These are phyloP conservation scores for Hamigera avellanea DNA, from an alignment of 495 filamentous ascomycete species.

Conservation along the genomic window DNA sequence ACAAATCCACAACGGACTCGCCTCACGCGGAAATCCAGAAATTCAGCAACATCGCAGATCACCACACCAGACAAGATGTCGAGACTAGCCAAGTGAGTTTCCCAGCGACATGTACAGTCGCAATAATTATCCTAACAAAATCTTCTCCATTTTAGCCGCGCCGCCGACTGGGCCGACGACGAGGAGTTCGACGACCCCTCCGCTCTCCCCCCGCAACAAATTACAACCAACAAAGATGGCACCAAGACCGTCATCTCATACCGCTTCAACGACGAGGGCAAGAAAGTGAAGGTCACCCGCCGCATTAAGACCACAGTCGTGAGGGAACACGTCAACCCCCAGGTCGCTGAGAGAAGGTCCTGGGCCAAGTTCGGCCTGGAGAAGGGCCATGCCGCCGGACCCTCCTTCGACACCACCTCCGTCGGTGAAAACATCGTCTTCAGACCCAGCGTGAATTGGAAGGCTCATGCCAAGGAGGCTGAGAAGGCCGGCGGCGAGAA, in stretches of 20 bases:
- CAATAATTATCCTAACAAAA: constrained; percentile 1
- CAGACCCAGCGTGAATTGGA: constrained; percentile 81
- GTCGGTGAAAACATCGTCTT: constrained; percentile 98
- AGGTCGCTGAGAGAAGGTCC: constrained; percentile 81
- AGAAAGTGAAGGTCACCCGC: constrained; percentile 92
- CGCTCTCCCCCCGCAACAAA: constrained; percentile 71
- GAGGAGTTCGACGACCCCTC: constrained; percentile 77
- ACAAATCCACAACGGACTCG: constrained; percentile 41
- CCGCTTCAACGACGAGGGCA: constrained; percentile 81
- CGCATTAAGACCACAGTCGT: constrained; percentile 82
- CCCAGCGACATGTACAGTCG: background rate
- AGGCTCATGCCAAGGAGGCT: constrained; percentile 71
- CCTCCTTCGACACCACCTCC: constrained; percentile 73
- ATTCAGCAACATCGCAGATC: constrained; percentile 25
- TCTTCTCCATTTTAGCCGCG: constrained; percentile 34
- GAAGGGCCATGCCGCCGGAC: constrained; percentile 54
- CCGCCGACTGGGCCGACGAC: constrained; percentile 93
- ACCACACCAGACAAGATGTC: constrained; percentile 31
- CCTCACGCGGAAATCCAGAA: constrained; percentile 35
- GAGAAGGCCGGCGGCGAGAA: constrained; percentile 64
- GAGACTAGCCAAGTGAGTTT: constrained; percentile 34
- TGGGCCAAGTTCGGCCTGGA: constrained; percentile 93
- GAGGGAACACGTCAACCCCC: constrained; percentile 88
- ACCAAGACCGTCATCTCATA: constrained; percentile 91
- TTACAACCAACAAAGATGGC: constrained; percentile 92